phyloP scores from a whole-genome alignment of 2,329 filamentous ascomycete genomes.

The Apiospora kogelbergensis region DNA sequence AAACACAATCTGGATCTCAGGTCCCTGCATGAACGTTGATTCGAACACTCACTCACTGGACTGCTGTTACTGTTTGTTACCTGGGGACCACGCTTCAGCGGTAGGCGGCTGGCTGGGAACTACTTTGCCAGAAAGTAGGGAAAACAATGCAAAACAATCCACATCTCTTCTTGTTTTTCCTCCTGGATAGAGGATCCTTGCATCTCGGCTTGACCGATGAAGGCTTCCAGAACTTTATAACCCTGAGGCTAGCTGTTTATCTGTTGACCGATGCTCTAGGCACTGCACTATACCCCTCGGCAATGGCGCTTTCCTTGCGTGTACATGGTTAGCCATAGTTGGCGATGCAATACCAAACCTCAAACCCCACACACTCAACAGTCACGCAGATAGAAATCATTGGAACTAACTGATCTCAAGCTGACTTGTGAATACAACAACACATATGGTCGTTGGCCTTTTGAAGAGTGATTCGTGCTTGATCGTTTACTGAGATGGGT shows the following conservation, averaged over 20 bases:
- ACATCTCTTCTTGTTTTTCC: background rate
- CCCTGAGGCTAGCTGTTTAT: background rate
- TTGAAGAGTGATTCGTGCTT: background rate
- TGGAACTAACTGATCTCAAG: background rate
- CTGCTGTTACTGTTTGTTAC: background rate
- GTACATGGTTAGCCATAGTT: background rate
- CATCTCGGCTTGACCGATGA: background rate
- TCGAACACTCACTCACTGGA: background rate
- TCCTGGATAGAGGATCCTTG: background rate
- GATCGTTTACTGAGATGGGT: background rate
- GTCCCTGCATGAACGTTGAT: constrained; percentile 3
- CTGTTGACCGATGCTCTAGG: background rate
- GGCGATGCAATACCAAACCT: background rate
- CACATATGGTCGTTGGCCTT: background rate
- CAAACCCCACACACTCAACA: background rate
- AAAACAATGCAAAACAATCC: background rate
- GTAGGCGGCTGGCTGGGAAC: background rate
- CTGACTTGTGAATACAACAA: too few relatives aligned
- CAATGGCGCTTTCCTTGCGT: background rate
- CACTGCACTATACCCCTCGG: background rate
- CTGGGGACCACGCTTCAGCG: background rate
- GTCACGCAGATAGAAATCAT: too few relatives aligned
- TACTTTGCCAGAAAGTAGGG: background rate
- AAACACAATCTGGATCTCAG: background rate
- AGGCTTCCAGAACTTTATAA: background rate